phyloP scores from a whole-genome alignment of 176 grass and related monocot species.

The Bromus sterilis region DNA sequence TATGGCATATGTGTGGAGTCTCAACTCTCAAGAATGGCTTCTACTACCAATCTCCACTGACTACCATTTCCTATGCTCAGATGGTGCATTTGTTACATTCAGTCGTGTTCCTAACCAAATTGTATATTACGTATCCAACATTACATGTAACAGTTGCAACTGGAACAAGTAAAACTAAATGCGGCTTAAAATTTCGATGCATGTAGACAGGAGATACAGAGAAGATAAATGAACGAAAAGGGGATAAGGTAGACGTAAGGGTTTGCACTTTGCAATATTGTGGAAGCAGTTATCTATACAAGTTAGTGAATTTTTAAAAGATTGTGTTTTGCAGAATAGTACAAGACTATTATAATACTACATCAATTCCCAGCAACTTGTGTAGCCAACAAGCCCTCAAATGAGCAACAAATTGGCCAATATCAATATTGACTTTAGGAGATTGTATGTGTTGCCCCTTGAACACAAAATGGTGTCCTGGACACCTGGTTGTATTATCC shows the following conservation, averaged over 20 bases:
- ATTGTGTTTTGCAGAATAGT: not conserved
- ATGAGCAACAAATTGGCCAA: not conserved
- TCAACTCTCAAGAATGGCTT: not conserved
- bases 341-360: not conserved
- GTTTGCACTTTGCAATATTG: not conserved
- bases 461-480: not conserved
- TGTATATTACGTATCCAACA: not conserved
- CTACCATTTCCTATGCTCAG: not conserved
- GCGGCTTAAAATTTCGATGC: not conserved
- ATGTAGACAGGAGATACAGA: not conserved
- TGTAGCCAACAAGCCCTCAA: not conserved
- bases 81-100: not conserved
- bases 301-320: not conserved
- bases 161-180: not conserved
- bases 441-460: not conserved
- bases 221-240: not conserved
- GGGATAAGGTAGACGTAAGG: not conserved
- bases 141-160: not conserved
- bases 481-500: not conserved
- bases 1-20: not conserved
- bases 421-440: not conserved
- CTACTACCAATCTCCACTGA: not conserved
- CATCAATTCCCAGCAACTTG: not conserved
- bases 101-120: not conserved
- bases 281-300: not conserved